Conservation (phyloP, 495 filamentous ascomycete species). For the Clavariopsis aquatica region DNA sequence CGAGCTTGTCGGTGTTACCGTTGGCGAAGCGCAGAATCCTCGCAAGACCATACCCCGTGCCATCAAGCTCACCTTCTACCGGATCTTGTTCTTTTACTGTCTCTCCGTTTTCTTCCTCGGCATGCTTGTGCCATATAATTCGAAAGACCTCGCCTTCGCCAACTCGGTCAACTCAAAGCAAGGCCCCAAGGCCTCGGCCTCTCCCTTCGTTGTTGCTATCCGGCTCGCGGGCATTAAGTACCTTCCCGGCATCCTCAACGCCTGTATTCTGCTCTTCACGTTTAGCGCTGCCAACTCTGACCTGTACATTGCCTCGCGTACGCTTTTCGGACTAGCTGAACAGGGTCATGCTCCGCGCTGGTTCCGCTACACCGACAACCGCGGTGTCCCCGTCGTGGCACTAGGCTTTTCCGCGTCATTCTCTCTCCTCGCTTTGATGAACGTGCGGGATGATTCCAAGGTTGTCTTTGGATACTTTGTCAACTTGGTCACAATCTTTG, state of each 20-base stretch:
- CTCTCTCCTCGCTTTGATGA: conserved; percentile 74
- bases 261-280: conserved; percentile 74
- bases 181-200: conserved; percentile 52
- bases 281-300: conserved; percentile 78
- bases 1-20: conserved; percentile 74
- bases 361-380: conserved; percentile 67
- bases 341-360: conserved; percentile 74
- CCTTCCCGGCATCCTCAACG: conserved; percentile 62
- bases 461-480: conserved; percentile 83
- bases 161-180: too few relatives aligned
- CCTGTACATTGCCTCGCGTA: conserved; percentile 81
- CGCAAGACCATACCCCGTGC: conserved; percentile 45
- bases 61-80: conserved; percentile 46
- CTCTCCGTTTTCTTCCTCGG: conserved; percentile 56
- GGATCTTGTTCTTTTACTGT: conserved; percentile 49
- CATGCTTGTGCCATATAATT: conserved; percentile 60
- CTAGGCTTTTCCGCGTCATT: conserved; percentile 63
- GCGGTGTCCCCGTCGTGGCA: conserved; percentile 74
- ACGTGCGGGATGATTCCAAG: conserved; percentile 66
- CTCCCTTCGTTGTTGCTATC: conserved; percentile 66
- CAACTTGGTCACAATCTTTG: conserved; percentile 58
- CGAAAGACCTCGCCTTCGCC: conserved; percentile 56
- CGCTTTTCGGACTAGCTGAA: conserved; percentile 74
- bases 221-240: conserved; percentile 54
- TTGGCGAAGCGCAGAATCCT: conserved; percentile 51